Evolutionary conservation across 495 filamentous ascomycete species (phyloP).

Genomic region (Trypethelium eluteriae): DNA sequence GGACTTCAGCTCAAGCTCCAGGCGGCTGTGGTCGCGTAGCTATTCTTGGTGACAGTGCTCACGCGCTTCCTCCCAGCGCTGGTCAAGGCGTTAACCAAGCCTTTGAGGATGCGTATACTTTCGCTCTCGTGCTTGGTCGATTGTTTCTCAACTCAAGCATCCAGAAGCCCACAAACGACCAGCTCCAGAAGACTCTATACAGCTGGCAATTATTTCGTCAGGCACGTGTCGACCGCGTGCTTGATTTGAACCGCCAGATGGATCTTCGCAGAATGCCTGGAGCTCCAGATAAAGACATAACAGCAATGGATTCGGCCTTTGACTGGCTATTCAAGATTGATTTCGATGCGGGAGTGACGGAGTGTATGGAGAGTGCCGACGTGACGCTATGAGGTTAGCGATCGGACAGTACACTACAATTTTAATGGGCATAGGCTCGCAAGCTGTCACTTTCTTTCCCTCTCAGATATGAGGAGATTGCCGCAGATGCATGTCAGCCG

Average conservation of each 20-base stretch:
- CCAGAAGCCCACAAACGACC: not conserved
- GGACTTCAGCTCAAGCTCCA: not conserved
- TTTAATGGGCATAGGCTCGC: no score
- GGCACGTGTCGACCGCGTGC: not conserved
- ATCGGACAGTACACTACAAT: not conserved
- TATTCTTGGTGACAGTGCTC: slow-evolving; percentile 17
- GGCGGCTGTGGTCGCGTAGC: slow-evolving; percentile 8
- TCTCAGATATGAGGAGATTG: no score
- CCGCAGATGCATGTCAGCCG: no score
- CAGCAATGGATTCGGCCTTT: not conserved
- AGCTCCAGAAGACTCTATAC: not conserved
- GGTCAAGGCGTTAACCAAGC: slow-evolving; percentile 18
- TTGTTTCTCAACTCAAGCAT: not conserved
- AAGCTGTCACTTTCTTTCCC: no score
- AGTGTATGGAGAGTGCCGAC: not conserved
- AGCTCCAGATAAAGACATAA: not conserved
- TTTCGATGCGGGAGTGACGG: not conserved
- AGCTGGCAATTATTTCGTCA: not conserved
- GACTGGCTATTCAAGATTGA: not conserved
- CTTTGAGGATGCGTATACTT: slow-evolving; percentile 16
- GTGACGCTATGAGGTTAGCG: not conserved
- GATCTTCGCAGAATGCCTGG: not conserved
- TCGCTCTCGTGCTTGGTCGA: slow-evolving; percentile 14
- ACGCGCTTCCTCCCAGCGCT: slow-evolving; percentile 13
- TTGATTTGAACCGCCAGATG: not conserved